phyloP scores from a whole-genome alignment of 768 basidiomycete genomes.

The Pilatotrama ljubarskyi region DNA sequence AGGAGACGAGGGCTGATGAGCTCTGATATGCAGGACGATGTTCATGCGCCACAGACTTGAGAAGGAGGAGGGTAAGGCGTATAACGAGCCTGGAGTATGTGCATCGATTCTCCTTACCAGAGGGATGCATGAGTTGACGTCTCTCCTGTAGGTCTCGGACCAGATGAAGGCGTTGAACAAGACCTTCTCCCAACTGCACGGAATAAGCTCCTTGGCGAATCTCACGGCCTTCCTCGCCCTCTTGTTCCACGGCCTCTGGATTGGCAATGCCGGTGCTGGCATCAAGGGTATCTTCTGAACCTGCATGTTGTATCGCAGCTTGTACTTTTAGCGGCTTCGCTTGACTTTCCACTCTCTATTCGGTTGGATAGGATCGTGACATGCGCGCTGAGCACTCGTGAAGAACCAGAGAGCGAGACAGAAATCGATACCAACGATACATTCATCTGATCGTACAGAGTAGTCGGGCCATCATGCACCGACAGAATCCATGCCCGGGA shows the following conservation, averaged over 20 bases:
- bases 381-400: conserved; percentile 1
- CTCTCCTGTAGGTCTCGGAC: conserved; percentile 10
- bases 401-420: conserved; percentile 36
- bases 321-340: background rate
- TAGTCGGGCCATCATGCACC: conserved; percentile 55
- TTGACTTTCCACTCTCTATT: background rate
- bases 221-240: conserved; percentile 58
- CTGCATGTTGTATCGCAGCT: background rate
- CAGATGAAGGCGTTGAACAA: conserved; percentile 67
- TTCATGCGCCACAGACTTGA: conserved; percentile 71
- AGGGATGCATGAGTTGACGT: conserved; percentile 1
- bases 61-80: conserved; percentile 68
- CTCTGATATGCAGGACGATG: conserved; percentile 55
- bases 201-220: conserved; percentile 68
- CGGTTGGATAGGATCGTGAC: background rate
- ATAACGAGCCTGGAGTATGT: conserved; percentile 65
- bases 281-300: conserved; percentile 16
- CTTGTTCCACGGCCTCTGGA: conserved; percentile 70
- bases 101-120: background rate
- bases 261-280: conserved; percentile 55
- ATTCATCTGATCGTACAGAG: conserved; percentile 24
- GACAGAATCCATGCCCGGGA: conserved; percentile 76
- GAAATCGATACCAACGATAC: conserved; percentile 24
- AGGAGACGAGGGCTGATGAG: background rate
- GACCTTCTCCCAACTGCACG: conserved; percentile 67